These are phyloP conservation scores for Trichodelitschia bisporula DNA, from an alignment of 495 filamentous ascomycete species.

Conservation along the genomic window DNA sequence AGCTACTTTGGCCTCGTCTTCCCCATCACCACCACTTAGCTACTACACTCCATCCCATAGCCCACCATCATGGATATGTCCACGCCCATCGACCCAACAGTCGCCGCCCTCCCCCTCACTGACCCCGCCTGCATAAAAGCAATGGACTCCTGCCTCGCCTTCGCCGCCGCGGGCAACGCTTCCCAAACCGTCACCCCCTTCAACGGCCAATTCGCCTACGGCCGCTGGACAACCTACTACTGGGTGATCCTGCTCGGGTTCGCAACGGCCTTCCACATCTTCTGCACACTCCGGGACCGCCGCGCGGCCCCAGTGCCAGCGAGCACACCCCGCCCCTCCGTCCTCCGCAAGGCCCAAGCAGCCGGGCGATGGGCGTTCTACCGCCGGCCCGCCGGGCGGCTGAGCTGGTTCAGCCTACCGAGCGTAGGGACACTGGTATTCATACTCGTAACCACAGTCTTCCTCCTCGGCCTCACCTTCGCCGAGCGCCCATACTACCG, in stretches of 20 bases:
- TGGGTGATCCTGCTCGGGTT: constrained; percentile 13
- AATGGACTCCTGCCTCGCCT: constrained; percentile 15
- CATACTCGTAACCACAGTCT: constrained; percentile 7
- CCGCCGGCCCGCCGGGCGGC: constrained; percentile 9
- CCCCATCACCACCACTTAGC: too few species aligned
- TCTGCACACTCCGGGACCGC: constrained; percentile 6
- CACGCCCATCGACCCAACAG: constrained; percentile 1
- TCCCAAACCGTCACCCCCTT: constrained; percentile 15
- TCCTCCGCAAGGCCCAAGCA: constrained; percentile 10
- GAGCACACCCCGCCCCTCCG: neutral
- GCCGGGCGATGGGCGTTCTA: constrained; percentile 11
- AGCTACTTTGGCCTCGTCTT: too few species aligned
- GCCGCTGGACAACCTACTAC: constrained; percentile 15
- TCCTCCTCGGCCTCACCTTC: constrained; percentile 9
- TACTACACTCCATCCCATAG: too few species aligned
- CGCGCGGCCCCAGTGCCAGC: neutral
- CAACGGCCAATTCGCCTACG: constrained; percentile 14
- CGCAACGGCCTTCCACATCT: constrained; percentile 9
- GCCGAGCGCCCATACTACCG: constrained; percentile 17
- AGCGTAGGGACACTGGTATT: constrained; percentile 9
- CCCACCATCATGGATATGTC: constrained; percentile 4
- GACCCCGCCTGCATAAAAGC: constrained; percentile 16
- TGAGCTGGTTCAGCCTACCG: constrained; percentile 9
- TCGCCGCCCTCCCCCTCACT: constrained; percentile 12
- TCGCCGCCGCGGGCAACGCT: constrained; percentile 12